Conservation (phyloP, 208 protist species). For the Angomonas desouzai region DNA sequence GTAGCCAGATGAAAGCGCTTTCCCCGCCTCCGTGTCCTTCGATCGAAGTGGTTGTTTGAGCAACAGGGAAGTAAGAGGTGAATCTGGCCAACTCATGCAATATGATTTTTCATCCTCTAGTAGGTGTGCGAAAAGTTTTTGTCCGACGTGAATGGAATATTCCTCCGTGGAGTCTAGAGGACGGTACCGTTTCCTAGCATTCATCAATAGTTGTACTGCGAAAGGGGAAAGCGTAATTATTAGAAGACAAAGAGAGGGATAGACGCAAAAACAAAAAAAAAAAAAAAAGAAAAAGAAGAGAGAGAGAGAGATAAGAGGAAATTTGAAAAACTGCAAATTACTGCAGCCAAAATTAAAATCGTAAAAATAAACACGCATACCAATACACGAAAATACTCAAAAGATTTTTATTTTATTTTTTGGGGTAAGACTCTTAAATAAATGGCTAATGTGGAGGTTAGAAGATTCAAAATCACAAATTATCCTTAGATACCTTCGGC, state of each 20-base stretch:
- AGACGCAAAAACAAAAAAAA: slow-evolving; percentile 10
- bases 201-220: slow-evolving; percentile 5
- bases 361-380: too few relatives aligned
- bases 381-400: too few relatives aligned
- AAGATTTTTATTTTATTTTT: slow-evolving; percentile 7
- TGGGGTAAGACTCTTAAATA: background rate
- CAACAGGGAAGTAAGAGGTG: slow-evolving; percentile 31
- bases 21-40: slow-evolving; percentile 3
- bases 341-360: too few relatives aligned
- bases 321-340: slow-evolving; percentile 11
- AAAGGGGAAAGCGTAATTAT: slow-evolving; percentile 7
- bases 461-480: background rate
- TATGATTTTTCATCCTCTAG: slow-evolving; percentile 76
- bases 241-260: slow-evolving; percentile 6
- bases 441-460: background rate
- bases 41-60: slow-evolving; percentile 17
- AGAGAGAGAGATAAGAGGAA: slow-evolving; percentile 9
- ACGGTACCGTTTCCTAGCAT: slow-evolving; percentile 56
- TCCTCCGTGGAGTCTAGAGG: slow-evolving; percentile 78
- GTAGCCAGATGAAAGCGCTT: background rate
- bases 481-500: slow-evolving; percentile 76
- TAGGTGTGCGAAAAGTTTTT: slow-evolving; percentile 39
- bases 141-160: slow-evolving; percentile 38
- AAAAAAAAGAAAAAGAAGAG: slow-evolving; percentile 20
- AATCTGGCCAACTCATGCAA: slow-evolving; percentile 81